Conservation (phyloP, 2,329 filamentous ascomycete genomes). For the Xylaria sp. region DNA sequence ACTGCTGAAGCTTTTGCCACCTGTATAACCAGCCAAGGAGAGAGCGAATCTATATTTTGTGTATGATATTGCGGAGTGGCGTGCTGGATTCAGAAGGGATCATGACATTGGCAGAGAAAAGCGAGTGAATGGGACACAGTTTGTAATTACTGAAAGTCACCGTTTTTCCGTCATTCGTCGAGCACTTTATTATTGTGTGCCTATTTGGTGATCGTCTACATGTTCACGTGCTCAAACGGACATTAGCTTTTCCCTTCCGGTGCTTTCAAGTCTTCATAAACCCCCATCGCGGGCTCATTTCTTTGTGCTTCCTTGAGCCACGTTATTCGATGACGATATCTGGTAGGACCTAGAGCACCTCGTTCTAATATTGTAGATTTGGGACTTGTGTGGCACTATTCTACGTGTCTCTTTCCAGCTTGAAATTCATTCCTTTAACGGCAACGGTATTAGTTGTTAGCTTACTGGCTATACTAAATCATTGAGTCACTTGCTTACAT, state of each 20-base stretch:
- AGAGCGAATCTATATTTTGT: not conserved
- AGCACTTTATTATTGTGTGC: not conserved
- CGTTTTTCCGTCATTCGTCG: not conserved
- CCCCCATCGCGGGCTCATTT: not conserved
- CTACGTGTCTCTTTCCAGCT: not conserved
- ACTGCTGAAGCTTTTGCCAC: constrained; percentile 6
- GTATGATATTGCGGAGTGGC: constrained; percentile 10
- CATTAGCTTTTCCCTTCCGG: not conserved
- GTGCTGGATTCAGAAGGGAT: not conserved
- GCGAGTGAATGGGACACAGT: not conserved
- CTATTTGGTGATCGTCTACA: not conserved
- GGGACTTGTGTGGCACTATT: not conserved
- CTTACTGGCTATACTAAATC: not conserved
- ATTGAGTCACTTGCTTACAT: too few relatives aligned
- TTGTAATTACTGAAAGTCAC: constrained; percentile 21
- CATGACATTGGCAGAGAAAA: not conserved
- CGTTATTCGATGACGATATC: not conserved
- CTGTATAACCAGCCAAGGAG: not conserved
- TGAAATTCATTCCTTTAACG: not conserved
- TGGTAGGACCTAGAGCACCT: not conserved
- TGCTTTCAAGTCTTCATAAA: not conserved
- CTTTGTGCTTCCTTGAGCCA: not conserved
- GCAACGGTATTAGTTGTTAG: not conserved
- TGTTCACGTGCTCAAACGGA: not conserved
- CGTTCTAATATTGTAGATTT: not conserved